Conservation (phyloP, 2,329 filamentous ascomycete species). For the Cladosporium phlei region DNA sequence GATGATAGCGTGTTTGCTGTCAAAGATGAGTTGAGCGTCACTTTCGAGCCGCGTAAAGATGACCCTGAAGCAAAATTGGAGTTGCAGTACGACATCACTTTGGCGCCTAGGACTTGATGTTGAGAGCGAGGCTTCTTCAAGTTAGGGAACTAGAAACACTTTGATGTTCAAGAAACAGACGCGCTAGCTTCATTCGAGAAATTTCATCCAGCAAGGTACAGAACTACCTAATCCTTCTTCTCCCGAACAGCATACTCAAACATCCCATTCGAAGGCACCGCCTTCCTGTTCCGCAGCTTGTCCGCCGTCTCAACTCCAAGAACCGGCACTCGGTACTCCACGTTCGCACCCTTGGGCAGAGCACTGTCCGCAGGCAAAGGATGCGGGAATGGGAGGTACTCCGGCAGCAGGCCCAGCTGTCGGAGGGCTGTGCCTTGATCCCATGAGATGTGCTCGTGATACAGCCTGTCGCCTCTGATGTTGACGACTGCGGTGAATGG, state of each 20-base stretch:
- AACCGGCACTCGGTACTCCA: conserved; percentile 58
- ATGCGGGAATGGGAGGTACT: conserved; percentile 53
- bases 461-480: conserved; percentile 62
- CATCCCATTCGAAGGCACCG: conserved; percentile 54
- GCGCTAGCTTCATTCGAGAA: too few relatives aligned
- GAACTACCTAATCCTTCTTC: conserved; percentile 24
- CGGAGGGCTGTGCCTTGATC: conserved; percentile 60
- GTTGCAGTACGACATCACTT: conserved; percentile 17
- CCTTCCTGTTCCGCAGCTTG: conserved; percentile 50
- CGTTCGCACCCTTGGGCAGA: conserved; percentile 5
- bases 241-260: conserved; percentile 33
- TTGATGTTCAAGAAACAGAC: too few relatives aligned
- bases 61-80: conserved; percentile 32
- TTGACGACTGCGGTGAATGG: conserved; percentile 64
- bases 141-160: too few relatives aligned
- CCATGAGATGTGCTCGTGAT: conserved; percentile 68
- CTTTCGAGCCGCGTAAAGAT: conserved; percentile 52
- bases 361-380: conserved; percentile 22
- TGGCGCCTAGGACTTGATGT: conserved; percentile 14
- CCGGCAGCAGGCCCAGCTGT: conserved; percentile 59
- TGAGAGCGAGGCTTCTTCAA: too few relatives aligned
- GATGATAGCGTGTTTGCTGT: conserved; percentile 58
- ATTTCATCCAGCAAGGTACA: too few relatives aligned
- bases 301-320: conserved; percentile 51
- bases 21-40: conserved; percentile 55